Evolutionary conservation across 2,329 filamentous ascomycete species (phyloP), one percentile per base, ranked within the genome.

Genomic region (Cyclaneusma minus): DNA sequence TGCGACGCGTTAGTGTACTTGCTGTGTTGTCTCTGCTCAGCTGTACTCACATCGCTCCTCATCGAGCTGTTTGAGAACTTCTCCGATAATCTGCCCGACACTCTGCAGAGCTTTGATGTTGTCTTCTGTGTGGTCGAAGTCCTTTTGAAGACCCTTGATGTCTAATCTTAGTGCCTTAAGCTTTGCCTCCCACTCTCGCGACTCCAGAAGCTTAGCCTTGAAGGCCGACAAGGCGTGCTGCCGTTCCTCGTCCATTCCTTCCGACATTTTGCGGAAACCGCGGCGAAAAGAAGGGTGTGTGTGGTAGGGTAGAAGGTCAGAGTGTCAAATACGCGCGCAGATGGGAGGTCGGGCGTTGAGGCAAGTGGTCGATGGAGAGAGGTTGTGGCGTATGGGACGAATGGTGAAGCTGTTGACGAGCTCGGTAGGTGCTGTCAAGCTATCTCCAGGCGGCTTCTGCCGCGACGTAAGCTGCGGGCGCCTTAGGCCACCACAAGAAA

Each of bases 101-200:
- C 89, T 95, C 62, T 98, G 89, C 47, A 98, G 62, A 40, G 89
- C 89, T 64, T 98, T 98, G 65, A 98, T 95, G 60, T 95, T 95
- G 40, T 98, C 91, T 52, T 98, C 89, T 28, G 89, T 95, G 41
- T 87, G 74, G 52, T 98, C 87, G 48, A 85, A 98, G 45, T 95
- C 85, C 49, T 80, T 84, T 51, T 93, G 83, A 29, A 95, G 58
- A 33, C 79, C 83, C 62, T 95, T 98, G 55, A 98, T 94, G 42
- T 94, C 89, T 56, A 93, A 62, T 36, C 89, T 81, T 44, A 98
- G 62, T 28, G 77, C 71, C 63, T 95, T 98, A 35, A 98, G 70
- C 66, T 95, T 98, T 27, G 87, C 78, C 56, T 98, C 91, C 84
- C 84, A 95, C 66, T 98, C 89, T 56, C 91, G 73, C 43, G 91